Conservation (phyloP, 2,329 filamentous ascomycete species). For the Diaporthe sp. region DNA sequence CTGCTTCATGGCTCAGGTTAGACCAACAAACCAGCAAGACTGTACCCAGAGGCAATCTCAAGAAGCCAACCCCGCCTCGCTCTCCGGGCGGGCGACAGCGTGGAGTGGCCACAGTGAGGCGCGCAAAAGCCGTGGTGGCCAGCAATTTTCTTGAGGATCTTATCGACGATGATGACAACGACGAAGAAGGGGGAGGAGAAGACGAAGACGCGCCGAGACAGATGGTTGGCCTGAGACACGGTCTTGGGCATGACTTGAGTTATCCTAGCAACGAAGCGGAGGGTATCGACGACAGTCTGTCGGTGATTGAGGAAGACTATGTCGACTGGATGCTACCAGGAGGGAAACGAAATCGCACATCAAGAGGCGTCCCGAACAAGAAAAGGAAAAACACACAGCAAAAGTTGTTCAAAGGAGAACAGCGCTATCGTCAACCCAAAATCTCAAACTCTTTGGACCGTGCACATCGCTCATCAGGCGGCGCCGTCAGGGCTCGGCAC, state of each 20-base stretch:
- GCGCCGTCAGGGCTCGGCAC: neutral
- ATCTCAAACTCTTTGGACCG: conserved; percentile 46
- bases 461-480: conserved; percentile 1
- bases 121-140: neutral
- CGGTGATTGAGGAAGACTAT: conserved; percentile 63
- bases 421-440: conserved; percentile 47
- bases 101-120: conserved; percentile 49
- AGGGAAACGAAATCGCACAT: conserved; percentile 54
- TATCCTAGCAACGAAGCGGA: conserved; percentile 15
- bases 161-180: conserved; percentile 27
- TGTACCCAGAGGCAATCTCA: conserved; percentile 45
- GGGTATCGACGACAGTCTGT: conserved; percentile 43
- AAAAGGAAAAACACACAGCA: conserved; percentile 44
- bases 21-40: conserved; percentile 60
- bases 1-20: conserved; percentile 75
- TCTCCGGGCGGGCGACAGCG: conserved; percentile 54
- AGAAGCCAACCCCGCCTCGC: conserved; percentile 48
- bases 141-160: conserved; percentile 31
- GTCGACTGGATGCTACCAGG: conserved; percentile 65
- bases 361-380: conserved; percentile 48
- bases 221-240: neutral
- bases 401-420: conserved; percentile 48
- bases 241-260: neutral
- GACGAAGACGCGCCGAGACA: conserved; percentile 7
- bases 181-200: neutral